Evolutionary conservation across 164 flowering plant species (phyloP).

Genomic region (Piper betle): DNA sequence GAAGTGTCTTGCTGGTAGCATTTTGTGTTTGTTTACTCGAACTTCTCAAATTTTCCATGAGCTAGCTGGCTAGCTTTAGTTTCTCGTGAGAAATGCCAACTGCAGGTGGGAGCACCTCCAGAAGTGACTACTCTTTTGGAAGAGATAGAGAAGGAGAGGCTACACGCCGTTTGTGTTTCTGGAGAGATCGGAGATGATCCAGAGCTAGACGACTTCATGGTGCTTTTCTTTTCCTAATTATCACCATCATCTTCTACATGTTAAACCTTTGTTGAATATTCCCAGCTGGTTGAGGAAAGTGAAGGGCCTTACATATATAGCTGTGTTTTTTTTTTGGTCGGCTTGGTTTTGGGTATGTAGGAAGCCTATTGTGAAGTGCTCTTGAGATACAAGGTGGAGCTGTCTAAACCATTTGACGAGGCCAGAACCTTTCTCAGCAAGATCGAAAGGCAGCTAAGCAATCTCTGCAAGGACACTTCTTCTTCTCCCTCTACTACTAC

Average conservation of each 20-base stretch:
- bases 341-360: conserved; percentile 5
- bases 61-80: not conserved
- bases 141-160: conserved; percentile 31
- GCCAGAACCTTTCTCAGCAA: conserved; percentile 52
- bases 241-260: no score
- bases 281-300: not conserved
- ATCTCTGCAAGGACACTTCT: conserved; percentile 36
- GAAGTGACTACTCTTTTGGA: conserved; percentile 42
- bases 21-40: no score
- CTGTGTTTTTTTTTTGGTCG: no score
- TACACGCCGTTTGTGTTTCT: conserved; percentile 7
- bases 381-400: conserved; percentile 55
- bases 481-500: conserved; percentile 14
- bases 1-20: no score
- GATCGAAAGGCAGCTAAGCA: conserved; percentile 46
- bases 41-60: not conserved
- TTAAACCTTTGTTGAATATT: no score
- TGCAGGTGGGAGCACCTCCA: conserved; percentile 73
- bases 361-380: conserved; percentile 52
- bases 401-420: conserved; percentile 59
- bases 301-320: not conserved
- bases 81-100: not conserved
- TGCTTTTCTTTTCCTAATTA: conserved; percentile 3
- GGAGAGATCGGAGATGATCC: conserved; percentile 48
- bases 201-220: conserved; percentile 88